Evolutionary conservation across 2,329 filamentous ascomycete species (phyloP).

Genomic region (Remersonia thermophila): DNA sequence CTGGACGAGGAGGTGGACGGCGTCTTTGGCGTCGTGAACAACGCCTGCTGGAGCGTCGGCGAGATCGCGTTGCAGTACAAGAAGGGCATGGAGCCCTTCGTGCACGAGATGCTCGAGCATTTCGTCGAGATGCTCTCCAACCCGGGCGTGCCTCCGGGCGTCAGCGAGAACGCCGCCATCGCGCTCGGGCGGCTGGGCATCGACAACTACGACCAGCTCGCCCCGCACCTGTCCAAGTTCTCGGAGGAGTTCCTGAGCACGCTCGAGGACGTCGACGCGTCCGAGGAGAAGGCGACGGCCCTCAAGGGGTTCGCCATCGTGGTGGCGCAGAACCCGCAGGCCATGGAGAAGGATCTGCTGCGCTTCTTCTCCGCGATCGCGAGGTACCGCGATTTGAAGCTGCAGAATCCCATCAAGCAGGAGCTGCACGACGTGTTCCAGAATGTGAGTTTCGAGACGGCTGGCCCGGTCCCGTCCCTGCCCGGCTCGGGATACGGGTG

Average conservation of each 20-base stretch:
- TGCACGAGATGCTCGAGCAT: slow-evolving; percentile 63
- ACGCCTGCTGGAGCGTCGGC: slow-evolving; percentile 92
- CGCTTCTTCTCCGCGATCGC: slow-evolving; percentile 80
- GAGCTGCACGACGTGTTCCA: slow-evolving; percentile 63
- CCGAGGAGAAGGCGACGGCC: slow-evolving; percentile 88
- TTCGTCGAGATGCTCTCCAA: slow-evolving; percentile 76
- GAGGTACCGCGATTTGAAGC: slow-evolving; percentile 54
- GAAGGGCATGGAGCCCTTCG: slow-evolving; percentile 62
- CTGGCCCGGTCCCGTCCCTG: no score
- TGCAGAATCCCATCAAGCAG: slow-evolving; percentile 48
- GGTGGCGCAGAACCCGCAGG: slow-evolving; percentile 75
- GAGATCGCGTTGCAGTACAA: slow-evolving; percentile 78
- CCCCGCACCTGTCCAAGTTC: slow-evolving; percentile 67
- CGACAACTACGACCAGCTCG: slow-evolving; percentile 62
- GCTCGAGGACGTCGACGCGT: slow-evolving; percentile 75
- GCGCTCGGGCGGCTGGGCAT: slow-evolving; percentile 80
- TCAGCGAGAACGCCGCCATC: slow-evolving; percentile 89
- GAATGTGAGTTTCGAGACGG: slow-evolving; percentile 54
- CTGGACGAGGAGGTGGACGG: slow-evolving; percentile 71
- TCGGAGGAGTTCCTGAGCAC: slow-evolving; percentile 69
- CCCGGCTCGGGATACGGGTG: not conserved
- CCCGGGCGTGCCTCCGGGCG: slow-evolving; percentile 69
- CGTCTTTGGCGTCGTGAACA: slow-evolving; percentile 89
- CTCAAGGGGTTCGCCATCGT: slow-evolving; percentile 82
- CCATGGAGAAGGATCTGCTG: slow-evolving; percentile 75